Evolutionary conservation across 169 alveolate genomes (phyloP), one percentile per base, ranked within the genome.

Genomic region (Plasmodium gonderi): DNA sequence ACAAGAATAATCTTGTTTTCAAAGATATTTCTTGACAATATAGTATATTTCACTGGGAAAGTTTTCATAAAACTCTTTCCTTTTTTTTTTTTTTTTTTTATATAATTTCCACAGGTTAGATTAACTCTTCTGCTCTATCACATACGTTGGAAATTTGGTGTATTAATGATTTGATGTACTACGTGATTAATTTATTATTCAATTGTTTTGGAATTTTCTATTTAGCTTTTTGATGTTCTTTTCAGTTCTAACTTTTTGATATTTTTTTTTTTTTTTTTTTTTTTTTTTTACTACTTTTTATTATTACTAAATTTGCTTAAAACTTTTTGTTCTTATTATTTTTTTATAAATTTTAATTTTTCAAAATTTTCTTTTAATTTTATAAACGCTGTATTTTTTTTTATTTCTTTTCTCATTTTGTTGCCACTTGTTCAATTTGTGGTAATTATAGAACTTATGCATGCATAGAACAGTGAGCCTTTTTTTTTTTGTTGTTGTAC

Each of bases 11-110:
- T 20, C 7, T 26, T 49, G 7, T 51, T 83, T 45, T 33, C 60
- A 60, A 45, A 83, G 60, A 74, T 47, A 14, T 83, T 40, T 69
- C 67, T 83, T 17, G 77, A 51, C 44, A 83, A 31, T 64, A 69
- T 14, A 17, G 8, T 49, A 17, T 68, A 68, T 60, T 49, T 69
- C 64, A 47, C 81, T 76, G 69, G 23, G 26, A 68, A 36, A 9
- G 67, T 9, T 83, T 60, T 69, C 92, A 83, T 83, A 69, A 72
- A 80, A 26, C 42, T 17, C 68, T 65, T 14, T 26, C 2, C 38
- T 80, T 33, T 33, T 7, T 12, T 17, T 26, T 33, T 40, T 64
- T 9, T 29, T 76, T 12, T 0, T n/a, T 54, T 40, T 17, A 36
- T 17, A 6, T 54, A 54, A 12, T 14, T 42, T 42, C 9, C 4